phyloP scores from a whole-genome alignment of 2,329 filamentous ascomycete species.

The Pseudogymnoascus sp. region DNA sequence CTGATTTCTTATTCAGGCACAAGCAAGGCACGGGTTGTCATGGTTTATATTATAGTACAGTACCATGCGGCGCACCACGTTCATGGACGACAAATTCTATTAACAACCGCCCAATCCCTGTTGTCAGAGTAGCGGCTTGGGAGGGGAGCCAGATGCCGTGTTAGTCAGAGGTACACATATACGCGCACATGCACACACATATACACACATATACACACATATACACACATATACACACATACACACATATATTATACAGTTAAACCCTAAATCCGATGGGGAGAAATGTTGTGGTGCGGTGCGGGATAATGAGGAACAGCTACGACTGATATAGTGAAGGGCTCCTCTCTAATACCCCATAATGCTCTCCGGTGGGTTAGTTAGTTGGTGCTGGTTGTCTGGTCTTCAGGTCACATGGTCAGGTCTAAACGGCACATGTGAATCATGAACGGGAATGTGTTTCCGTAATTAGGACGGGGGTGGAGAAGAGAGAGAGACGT shows the following conservation, averaged over 20 bases:
- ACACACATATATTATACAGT: no score
- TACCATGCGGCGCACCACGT: background rate
- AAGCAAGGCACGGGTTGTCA: background rate
- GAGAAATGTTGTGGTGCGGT: background rate
- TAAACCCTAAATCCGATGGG: no score
- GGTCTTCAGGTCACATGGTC: no score
- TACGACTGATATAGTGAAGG: background rate
- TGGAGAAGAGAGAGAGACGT: no score
- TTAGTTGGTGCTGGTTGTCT: background rate
- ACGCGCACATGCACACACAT: no score
- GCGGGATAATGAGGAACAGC: background rate
- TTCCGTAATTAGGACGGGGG: no score
- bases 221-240: no score
- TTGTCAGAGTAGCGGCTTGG: background rate
- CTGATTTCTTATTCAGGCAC: background rate
- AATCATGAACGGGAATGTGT: background rate
- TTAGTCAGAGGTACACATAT: background rate
- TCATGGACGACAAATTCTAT: conserved; percentile 1
- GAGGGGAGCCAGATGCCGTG: background rate
- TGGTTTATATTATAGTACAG: no score
- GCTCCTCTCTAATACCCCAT: background rate
- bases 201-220: no score
- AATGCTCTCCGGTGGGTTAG: background rate
- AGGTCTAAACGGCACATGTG: background rate
- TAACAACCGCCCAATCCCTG: background rate